Conservation (phyloP, 2,329 filamentous ascomycete species). For the Colletotrichum musicola region DNA sequence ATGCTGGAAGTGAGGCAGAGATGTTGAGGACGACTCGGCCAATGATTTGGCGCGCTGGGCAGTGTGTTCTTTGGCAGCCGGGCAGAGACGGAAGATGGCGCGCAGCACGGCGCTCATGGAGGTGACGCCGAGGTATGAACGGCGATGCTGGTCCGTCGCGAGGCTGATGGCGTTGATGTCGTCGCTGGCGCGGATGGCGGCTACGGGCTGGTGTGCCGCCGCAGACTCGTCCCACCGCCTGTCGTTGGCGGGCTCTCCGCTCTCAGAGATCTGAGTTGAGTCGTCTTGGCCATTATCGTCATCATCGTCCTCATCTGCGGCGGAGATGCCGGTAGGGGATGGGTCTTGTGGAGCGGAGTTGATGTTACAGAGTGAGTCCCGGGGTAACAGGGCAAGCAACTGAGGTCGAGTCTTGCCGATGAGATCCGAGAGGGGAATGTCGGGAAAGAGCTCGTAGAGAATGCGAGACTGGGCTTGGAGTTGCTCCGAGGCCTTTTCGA, state of each 20-base stretch:
- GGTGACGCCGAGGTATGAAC: conserved; percentile 74
- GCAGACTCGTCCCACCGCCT: conserved; percentile 47
- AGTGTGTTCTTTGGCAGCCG: conserved; percentile 46
- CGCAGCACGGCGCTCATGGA: conserved; percentile 73
- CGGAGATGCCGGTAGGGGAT: conserved; percentile 10
- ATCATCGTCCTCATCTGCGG: conserved; percentile 13
- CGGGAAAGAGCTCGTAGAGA: conserved; percentile 43
- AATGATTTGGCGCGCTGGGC: conserved; percentile 44
- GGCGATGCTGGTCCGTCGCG: conserved; percentile 66
- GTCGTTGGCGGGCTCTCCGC: conserved; percentile 45
- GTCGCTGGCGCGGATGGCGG: conserved; percentile 44
- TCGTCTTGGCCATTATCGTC: conserved; percentile 35
- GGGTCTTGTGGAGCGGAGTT: conserved; percentile 5
- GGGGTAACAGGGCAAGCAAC: conserved; percentile 39
- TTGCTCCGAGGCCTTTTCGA: conserved; percentile 44
- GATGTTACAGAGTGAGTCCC: conserved; percentile 12
- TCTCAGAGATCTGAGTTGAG: conserved; percentile 45
- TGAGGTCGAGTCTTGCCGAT: conserved; percentile 42
- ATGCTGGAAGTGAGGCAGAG: conserved; percentile 49
- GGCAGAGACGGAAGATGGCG: conserved; percentile 61
- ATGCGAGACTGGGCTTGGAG: conserved; percentile 42
- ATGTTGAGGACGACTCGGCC: conserved; percentile 39
- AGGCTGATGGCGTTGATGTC: conserved; percentile 53
- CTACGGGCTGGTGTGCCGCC: conserved; percentile 40
- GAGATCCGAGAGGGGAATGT: conserved; percentile 37